A percentile compares a stretch with the other conserved stretches of the same genome.
Conservation (phyloP, 2,329 filamentous ascomycete genomes). For the Cladophialophora yegresii region DNA sequence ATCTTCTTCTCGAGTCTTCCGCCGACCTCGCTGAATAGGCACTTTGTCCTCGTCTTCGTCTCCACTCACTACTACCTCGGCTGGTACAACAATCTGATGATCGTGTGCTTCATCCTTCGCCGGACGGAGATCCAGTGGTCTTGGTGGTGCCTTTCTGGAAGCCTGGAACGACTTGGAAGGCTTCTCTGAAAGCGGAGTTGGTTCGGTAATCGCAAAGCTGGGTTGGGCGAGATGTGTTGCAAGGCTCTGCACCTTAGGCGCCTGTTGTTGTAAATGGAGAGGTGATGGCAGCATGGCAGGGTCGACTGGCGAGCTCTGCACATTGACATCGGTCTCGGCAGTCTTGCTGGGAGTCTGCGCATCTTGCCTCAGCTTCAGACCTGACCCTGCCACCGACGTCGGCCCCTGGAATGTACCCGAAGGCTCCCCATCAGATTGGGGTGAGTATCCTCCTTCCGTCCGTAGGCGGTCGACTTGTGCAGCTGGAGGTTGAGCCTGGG, state of each 20-base stretch:
- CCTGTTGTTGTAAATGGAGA: slow-evolving; percentile 26
- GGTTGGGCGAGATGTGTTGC: slow-evolving; percentile 29
- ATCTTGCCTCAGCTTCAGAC: slow-evolving; percentile 10
- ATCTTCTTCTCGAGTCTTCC: slow-evolving; percentile 85
- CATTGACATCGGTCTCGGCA: neutral
- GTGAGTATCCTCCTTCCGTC: slow-evolving; percentile 31
- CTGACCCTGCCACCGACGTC: slow-evolving; percentile 7
- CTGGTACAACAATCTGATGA: slow-evolving; percentile 8
- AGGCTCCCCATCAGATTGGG: slow-evolving; percentile 34
- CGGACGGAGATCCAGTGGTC: slow-evolving; percentile 71
- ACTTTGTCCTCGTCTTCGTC: slow-evolving; percentile 31
- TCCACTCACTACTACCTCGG: slow-evolving; percentile 23
- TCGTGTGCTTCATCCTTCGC: slow-evolving; percentile 37
- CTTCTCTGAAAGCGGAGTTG: slow-evolving; percentile 48
- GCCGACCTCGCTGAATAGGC: slow-evolving; percentile 66
- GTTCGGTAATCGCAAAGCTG: slow-evolving; percentile 34
- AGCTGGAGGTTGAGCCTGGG: slow-evolving; percentile 51
- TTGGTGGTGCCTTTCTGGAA: slow-evolving; percentile 79
- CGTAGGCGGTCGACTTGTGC: slow-evolving; percentile 41
- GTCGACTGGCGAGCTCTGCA: slow-evolving; percentile 29
- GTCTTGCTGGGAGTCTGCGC: slow-evolving; percentile 17
- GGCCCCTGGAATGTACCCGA: slow-evolving; percentile 15
- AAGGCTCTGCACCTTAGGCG: slow-evolving; percentile 24
- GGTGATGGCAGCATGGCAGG: slow-evolving; percentile 32
- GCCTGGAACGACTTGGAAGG: slow-evolving; percentile 59